Evolutionary conservation across 148 eudicot genomes (phyloP).

Genomic region (Salicornia ramosissima): DNA sequence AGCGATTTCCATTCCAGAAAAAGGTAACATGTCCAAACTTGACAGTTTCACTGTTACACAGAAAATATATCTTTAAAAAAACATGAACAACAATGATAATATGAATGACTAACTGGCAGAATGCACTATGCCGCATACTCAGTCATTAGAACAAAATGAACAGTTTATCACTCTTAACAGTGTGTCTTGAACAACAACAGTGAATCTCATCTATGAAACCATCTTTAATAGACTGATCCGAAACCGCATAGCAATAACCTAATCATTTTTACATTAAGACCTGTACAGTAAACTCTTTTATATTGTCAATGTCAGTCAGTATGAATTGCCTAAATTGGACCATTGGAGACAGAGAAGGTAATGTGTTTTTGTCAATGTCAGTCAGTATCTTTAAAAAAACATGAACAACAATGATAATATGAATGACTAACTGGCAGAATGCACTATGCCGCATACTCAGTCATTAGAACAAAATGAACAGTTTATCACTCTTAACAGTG

Average conservation of each 20-base stretch:
- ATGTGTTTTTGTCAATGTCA: background rate
- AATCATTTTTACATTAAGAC: background rate
- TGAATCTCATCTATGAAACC: too few relatives aligned
- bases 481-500: too few relatives aligned
- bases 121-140: background rate
- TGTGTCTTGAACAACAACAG: too few relatives aligned
- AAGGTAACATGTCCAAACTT: constrained; percentile 96
- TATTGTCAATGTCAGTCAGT: background rate
- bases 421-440: background rate
- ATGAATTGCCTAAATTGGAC: background rate
- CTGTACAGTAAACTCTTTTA: background rate
- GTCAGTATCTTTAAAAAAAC: background rate
- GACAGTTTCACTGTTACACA: constrained; percentile 67
- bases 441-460: background rate
- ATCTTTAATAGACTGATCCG: too few relatives aligned
- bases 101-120: too few relatives aligned
- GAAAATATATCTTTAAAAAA: background rate
- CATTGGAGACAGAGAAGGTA: background rate
- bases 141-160: background rate
- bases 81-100: background rate
- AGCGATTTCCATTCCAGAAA: constrained; percentile 93
- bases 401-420: background rate
- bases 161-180: too few relatives aligned
- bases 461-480: too few relatives aligned
- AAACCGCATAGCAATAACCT: background rate